Percentiles rank a stretch among this genome's conserved stretches.
Evolutionary conservation across 2,329 filamentous ascomycete genomes (phyloP).

Genomic region (Biscogniauxia marginata): DNA sequence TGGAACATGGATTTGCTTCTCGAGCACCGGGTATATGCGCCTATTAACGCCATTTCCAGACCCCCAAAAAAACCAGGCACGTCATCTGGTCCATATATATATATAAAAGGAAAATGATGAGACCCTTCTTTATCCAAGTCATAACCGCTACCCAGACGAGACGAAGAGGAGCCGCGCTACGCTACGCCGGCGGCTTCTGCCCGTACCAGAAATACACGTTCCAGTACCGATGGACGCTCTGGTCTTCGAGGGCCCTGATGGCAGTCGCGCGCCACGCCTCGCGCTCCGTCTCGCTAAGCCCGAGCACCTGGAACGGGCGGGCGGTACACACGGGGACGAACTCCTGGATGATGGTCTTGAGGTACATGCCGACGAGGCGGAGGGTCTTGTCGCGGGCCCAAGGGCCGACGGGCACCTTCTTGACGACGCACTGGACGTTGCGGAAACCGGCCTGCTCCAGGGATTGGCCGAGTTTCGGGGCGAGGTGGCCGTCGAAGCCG

Average conservation of each 20-base stretch:
- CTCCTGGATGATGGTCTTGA: conserved; percentile 15
- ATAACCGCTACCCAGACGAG: too few species aligned
- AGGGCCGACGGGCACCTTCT: conserved; percentile 45
- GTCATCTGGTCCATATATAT: too few species aligned
- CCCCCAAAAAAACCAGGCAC: too few species aligned
- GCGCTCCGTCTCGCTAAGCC: conserved; percentile 16
- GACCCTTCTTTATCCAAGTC: too few species aligned
- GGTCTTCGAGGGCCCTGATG: conserved; percentile 10
- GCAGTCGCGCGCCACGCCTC: conserved; percentile 16
- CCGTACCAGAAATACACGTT: conserved; percentile 21
- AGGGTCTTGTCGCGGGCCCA: conserved; percentile 44
- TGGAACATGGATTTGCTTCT: too few species aligned
- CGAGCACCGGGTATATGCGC: too few species aligned
- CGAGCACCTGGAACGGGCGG: conserved; percentile 11
- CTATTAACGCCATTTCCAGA: too few species aligned
- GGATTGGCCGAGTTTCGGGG: conserved; percentile 32
- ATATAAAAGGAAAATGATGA: neutral
- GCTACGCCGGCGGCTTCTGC: conserved; percentile 11
- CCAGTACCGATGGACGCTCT: conserved; percentile 17
- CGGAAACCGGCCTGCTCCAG: conserved; percentile 40
- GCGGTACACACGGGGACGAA: conserved; percentile 12
- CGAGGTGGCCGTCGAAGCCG: conserved; percentile 39
- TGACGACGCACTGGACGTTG: conserved; percentile 38
- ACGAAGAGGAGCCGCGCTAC: too few species aligned
- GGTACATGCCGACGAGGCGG: conserved; percentile 40